Base-by-base conservation (phyloP, 2,329 filamentous ascomycete genomes). In the Teratosphaeria destructans region DNA sequence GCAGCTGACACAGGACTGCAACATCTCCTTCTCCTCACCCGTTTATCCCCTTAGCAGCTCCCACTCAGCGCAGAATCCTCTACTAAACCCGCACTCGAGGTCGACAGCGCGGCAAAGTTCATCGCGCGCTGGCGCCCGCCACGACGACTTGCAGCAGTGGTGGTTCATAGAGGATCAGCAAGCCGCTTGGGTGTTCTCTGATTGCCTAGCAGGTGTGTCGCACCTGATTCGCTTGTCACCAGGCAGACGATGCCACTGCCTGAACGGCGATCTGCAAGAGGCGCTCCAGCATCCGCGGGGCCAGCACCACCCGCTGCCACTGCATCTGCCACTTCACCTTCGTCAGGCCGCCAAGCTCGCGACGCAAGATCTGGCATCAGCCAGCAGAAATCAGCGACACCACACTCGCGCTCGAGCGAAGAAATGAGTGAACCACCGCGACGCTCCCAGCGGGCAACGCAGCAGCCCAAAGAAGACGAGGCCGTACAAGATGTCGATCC, bases 231-330 rank as follows among this genome's bases (percentile, higher is more conserved):
- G 37, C 49, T 16, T 16, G 27, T 49, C 19, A 26, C 37, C 57
- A 23, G n/a, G 52, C 19, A 23, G n/a, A 55, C 19, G 19, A 70
- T 70, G 68, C 68, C 68, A 57, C 67, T 68, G 59, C 66, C 68
- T 47, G 62, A 65, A 74, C 88, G 93, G 77, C 89, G 93, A 74
- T 96, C 92, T 71, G 94, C 92, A 76, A 87, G 93, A 82, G 90
- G 64, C 59, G 66, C 65, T 57, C 65, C 62, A 57, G 64, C 83
- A 69, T 78, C 80, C 64, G 79, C 90, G 68, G 88, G 92, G 79
- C 82, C 83, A 69, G 78, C 80, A 63, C 79, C 82, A 69, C 85
- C 87, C 68, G 86, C 90, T 68, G 86, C 90, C 68, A 90, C 88
- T 64, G 90, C 88, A 63, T 85, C 87, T 56, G 85, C 90, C 52